These are phyloP conservation scores for Erythrobasidium hasegawianum DNA, from an alignment of 1,284 basidiomycete genomes.

Conservation along the genomic window DNA sequence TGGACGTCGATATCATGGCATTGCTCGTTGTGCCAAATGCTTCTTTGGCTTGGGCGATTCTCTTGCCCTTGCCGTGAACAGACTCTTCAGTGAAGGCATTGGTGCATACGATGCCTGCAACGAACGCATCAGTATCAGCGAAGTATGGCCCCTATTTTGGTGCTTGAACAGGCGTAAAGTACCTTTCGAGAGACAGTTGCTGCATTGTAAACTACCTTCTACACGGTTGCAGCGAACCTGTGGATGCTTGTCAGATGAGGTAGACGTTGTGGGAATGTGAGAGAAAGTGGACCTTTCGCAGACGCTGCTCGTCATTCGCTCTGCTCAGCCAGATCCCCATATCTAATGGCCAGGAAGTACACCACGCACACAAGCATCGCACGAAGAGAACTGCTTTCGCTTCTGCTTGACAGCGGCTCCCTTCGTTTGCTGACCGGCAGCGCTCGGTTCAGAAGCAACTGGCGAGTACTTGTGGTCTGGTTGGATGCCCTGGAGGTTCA, in stretches of 20 bases:
- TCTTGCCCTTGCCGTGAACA: conserved; percentile 18
- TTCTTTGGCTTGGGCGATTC: conserved; percentile 12
- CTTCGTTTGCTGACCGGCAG: neutral
- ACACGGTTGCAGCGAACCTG: conserved; percentile 4
- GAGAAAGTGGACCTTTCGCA: conserved; percentile 14
- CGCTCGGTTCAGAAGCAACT: neutral
- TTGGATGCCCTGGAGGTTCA: neutral
- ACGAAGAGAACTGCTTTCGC: conserved; percentile 16
- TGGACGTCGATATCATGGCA: neutral
- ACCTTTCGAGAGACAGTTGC: conserved; percentile 18
- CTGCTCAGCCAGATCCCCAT: neutral
- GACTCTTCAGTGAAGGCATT: conserved; percentile 2
- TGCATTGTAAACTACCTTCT: neutral
- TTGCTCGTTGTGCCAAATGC: conserved; percentile 19
- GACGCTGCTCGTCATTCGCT: conserved; percentile 6
- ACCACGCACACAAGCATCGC: conserved; percentile 29
- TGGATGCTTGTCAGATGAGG: neutral
- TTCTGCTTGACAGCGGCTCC: conserved; percentile 8
- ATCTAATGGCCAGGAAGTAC: neutral
- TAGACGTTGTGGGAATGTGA: too few species aligned
- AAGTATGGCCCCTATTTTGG: neutral
- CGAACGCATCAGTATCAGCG: neutral
- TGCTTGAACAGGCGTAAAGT: too few species aligned
- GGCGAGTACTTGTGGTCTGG: neutral
- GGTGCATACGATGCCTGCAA: conserved; percentile 18